phyloP scores from a whole-genome alignment of 192 early-diverging fungal genomes.

The Allomyces javanicus region DNA sequence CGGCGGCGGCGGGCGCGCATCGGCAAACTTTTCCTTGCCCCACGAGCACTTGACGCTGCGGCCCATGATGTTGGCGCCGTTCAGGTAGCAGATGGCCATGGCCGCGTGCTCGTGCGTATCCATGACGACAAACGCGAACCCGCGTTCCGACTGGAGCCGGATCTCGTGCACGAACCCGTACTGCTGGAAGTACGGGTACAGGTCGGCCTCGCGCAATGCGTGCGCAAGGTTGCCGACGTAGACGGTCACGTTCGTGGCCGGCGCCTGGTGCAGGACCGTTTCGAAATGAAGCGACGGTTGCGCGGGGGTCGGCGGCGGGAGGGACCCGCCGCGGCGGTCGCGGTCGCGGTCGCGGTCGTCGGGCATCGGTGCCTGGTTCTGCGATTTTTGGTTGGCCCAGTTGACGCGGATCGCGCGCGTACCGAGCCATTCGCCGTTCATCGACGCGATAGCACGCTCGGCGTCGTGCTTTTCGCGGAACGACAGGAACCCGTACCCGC shows the following conservation, averaged over 20 bases:
- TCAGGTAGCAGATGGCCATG: conserved; percentile 16
- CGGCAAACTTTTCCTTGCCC: background rate
- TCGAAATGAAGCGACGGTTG: conserved; percentile 16
- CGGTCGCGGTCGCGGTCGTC: conserved; percentile 9
- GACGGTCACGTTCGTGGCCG: conserved; percentile 68
- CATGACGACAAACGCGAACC: conserved; percentile 77
- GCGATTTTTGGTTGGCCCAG: conserved; percentile 78
- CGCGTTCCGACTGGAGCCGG: conserved; percentile 71
- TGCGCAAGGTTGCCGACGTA: conserved; percentile 73
- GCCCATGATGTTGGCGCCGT: conserved; percentile 12
- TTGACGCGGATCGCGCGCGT: conserved; percentile 72
- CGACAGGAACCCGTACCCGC: conserved; percentile 82
- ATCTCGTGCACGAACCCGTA: conserved; percentile 63
- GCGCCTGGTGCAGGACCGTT: conserved; percentile 47
- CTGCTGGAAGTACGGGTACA: conserved; percentile 48
- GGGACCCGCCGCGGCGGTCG: conserved; percentile 5
- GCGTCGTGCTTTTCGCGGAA: conserved; percentile 74
- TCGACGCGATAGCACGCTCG: conserved; percentile 58
- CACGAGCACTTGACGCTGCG: conserved; percentile 8
- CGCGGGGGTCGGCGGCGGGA: background rate
- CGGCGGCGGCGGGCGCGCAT: background rate
- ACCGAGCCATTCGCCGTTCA: conserved; percentile 82
- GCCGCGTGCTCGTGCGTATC: conserved; percentile 21
- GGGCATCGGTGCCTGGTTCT: conserved; percentile 4
- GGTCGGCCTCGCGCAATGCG: conserved; percentile 32